Percentiles rank a stretch among this genome's conserved stretches.
Evolutionary conservation across 2,329 filamentous ascomycete genomes (phyloP).

Genomic region (Graphiopsis chlorocephala): DNA sequence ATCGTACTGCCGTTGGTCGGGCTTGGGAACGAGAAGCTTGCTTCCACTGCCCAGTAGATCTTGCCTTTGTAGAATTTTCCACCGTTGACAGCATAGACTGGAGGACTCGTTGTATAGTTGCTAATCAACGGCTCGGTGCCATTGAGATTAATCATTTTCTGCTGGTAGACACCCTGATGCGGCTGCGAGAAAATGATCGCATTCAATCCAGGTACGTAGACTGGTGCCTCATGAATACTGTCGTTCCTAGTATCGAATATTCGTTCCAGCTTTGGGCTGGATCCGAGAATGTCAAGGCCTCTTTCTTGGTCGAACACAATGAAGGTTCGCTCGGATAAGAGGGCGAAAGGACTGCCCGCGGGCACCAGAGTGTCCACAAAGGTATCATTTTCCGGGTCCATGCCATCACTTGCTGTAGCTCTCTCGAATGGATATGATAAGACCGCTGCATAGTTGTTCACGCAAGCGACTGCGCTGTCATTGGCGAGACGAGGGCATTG

Average conservation of each 20-base stretch:
- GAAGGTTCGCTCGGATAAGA: constrained; percentile 29
- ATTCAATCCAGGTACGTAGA: constrained; percentile 42
- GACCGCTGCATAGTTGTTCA: constrained; percentile 22
- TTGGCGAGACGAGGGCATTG: constrained; percentile 19
- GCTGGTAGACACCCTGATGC: constrained; percentile 37
- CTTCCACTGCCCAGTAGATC: constrained; percentile 36
- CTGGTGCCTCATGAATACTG: constrained; percentile 42
- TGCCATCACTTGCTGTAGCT: constrained; percentile 13
- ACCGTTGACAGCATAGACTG: constrained; percentile 44
- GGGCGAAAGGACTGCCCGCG: constrained; percentile 34
- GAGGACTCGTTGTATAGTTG: constrained; percentile 40
- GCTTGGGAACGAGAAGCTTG: constrained; percentile 26
- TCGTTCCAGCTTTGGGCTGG: constrained; percentile 33
- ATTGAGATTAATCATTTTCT: constrained; percentile 43
- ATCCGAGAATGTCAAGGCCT: constrained; percentile 32
- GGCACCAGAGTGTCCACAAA: constrained; percentile 23
- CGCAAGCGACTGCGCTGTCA: constrained; percentile 19
- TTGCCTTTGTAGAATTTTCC: constrained; percentile 39
- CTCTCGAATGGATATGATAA: constrained; percentile 21
- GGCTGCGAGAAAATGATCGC: constrained; percentile 40
- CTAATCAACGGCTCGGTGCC: constrained; percentile 39
- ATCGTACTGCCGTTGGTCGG: constrained; percentile 18
- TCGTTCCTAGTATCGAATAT: constrained; percentile 26
- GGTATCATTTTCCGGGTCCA: constrained; percentile 21
- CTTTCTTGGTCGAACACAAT: constrained; percentile 38